Conservation (phyloP, 805 yeast genomes). For the Wickerhamomyces rabaulensis region DNA sequence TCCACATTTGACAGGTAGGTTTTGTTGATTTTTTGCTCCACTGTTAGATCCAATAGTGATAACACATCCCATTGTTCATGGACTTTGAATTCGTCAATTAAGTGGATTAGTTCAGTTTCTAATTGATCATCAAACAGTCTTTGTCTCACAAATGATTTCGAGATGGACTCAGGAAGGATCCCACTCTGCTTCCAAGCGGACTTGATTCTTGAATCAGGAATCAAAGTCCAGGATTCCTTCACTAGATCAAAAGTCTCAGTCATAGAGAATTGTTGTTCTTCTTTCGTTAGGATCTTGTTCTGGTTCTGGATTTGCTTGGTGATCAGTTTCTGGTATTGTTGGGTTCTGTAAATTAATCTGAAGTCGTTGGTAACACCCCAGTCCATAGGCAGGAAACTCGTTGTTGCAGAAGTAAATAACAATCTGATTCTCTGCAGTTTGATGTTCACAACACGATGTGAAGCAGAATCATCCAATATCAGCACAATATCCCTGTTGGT, state of each 20-base stretch:
- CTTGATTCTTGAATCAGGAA: conserved; percentile 31
- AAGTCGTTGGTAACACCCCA: conserved; percentile 63
- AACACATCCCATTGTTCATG: conserved; percentile 54
- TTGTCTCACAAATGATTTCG: conserved; percentile 24
- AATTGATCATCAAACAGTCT: conserved; percentile 32
- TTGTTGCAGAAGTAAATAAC: conserved; percentile 32
- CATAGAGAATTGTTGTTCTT: conserved; percentile 44
- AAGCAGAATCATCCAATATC: conserved; percentile 55
- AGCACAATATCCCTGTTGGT: conserved; percentile 47
- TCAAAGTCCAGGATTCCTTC: conserved; percentile 48
- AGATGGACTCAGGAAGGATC: conserved; percentile 29
- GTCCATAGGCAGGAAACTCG: conserved; percentile 49
- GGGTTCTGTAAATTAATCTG: conserved; percentile 50
- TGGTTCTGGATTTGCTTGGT: conserved; percentile 17
- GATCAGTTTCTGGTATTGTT: conserved; percentile 42
- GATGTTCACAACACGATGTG: conserved; percentile 53
- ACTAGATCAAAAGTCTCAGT: conserved; percentile 55
- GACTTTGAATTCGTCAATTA: conserved; percentile 45
- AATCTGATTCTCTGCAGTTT: conserved; percentile 39
- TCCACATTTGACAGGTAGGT: conserved; percentile 55
- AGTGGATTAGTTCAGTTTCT: conserved; percentile 34
- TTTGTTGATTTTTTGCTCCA: conserved; percentile 35
- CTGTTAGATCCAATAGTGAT: conserved; percentile 43
- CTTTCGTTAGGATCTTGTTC: conserved; percentile 21
- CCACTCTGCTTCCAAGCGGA: conserved; percentile 41